Base-by-base conservation (phyloP, 2,329 filamentous ascomycete species). In the Rutstroemia sp. region DNA sequence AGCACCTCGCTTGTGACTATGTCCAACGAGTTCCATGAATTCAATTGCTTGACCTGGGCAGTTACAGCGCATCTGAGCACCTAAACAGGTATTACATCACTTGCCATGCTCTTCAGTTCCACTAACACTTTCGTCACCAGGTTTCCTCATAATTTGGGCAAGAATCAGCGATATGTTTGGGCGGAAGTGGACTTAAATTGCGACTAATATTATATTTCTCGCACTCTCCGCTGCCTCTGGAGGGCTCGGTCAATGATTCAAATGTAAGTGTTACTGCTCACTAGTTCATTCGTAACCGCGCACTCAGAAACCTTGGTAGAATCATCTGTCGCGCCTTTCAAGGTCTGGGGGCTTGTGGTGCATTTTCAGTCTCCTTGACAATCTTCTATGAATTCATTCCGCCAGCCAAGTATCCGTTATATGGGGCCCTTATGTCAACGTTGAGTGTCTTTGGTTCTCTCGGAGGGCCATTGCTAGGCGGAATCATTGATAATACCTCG, bases 361-460 rank as follows among this genome's bases (percentile, higher is more conserved):
- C 76, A 58, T 72, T 71, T 53, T 63, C 75, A 37, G 67, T 80
- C 9, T 69, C 72, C 2, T 73, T 75, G 34, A 73, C 78, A 52
- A 71, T 81, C n/a, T 68, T 78, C 3, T 75, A 73, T 18, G 77
- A 79, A 49, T 65, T 80, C 7, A 73, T 80, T 0, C 74, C 77
- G 0, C 65, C 80, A 16, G 65, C 72, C 8, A 71, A 78, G 58
- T 68, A 77, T 49, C 73, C 72, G 56, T 70, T 73, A 52, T 70
- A 68, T 6, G 66, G 72, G 6, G 56, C 49, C n/a, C 34, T 61
- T 14, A 45, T 58, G 5, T 58, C 58, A 4, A 62, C 54, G 0
- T 41, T 50, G 8, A 52, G 50, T 48, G 30, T 49, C 4, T 7
- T 65, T 4, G 44, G 62, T 4, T 56, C 59, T 39, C 27, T 67